Evolutionary conservation across 768 basidiomycete genomes (phyloP), one percentile per base, ranked within the genome.

Genomic region (Boletus huronensis): DNA sequence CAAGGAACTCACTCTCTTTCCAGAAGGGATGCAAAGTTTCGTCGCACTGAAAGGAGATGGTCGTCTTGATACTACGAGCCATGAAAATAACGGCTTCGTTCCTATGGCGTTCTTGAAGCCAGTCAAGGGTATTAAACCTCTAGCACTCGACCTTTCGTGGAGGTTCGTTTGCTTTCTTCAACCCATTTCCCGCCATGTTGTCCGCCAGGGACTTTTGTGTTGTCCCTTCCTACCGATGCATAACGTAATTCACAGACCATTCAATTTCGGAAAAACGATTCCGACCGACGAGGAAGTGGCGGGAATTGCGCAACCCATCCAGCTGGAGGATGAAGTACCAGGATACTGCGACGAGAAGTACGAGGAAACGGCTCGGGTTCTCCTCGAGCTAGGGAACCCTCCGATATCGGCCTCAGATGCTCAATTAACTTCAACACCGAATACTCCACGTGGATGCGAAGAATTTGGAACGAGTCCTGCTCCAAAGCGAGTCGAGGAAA

Each of bases 111-210:
- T 76, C 51, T 59, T 87, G 58, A 80, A 76, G 64, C 81, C 81
- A 58, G 78, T 75, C 16, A 84, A 81, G 61, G 87, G 87, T 2
- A 65, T 82, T 21, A 77, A 80, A 51, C 75, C 85, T 5, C 72
- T 89, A 4, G 74, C 77, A 21, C 73, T 89, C 14, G 76, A 81
- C 31, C 70, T 90, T 47, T 82, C 84, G 14, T 90, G 88, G 88
- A 78, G 79, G 87, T 87, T 53, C 46, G 79, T 73, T 48, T 48
- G 32, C 46, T 48, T 50, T 34, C 21, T 50, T 31, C 26, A 9
- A 7, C 25, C 7, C n/a, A 5, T 32, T 32, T 32, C 32, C 28
- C 21, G 25, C 19, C 31, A 14, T 14, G 43, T 35, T 35, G 32
- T 44, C 40, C 23, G 3, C 31, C 19, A 34, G 28, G 19, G 14